Conservation (phyloP, 1,284 basidiomycete genomes). For the Cystobasidium sp. region DNA sequence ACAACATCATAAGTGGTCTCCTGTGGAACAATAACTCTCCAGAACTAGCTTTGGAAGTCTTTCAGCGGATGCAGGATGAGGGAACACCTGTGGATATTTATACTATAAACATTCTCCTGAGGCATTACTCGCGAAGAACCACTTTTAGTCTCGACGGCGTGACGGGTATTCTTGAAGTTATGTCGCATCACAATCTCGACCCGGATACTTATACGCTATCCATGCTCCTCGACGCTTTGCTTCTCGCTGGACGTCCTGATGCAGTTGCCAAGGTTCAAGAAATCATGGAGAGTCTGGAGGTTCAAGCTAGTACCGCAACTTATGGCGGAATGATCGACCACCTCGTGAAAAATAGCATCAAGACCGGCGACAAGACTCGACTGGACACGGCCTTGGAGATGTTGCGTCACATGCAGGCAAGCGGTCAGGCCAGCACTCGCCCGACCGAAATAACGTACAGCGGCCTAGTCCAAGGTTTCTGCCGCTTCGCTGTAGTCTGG, state of each 20-base stretch:
- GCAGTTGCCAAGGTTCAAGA: slow-evolving; percentile 28
- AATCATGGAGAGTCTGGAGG: slow-evolving; percentile 30
- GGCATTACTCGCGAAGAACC: slow-evolving; percentile 26
- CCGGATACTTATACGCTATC: slow-evolving; percentile 35
- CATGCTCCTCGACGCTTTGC: slow-evolving; percentile 34
- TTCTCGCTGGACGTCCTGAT: slow-evolving; percentile 32
- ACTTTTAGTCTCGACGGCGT: slow-evolving; percentile 27
- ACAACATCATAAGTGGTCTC: slow-evolving; percentile 27
- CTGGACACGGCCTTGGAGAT: slow-evolving; percentile 19
- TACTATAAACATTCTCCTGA: slow-evolving; percentile 38
- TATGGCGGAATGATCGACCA: slow-evolving; percentile 35
- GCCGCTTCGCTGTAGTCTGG: slow-evolving; percentile 10
- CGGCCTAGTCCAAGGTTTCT: slow-evolving; percentile 26
- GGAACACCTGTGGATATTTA: slow-evolving; percentile 16
- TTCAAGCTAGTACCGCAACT: slow-evolving; percentile 33
- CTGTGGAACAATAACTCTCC: slow-evolving; percentile 25
- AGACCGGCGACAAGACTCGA: slow-evolving; percentile 6
- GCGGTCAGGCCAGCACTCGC: not conserved
- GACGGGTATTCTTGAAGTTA: slow-evolving; percentile 1
- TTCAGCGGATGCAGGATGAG: slow-evolving; percentile 27
- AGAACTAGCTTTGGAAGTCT: slow-evolving; percentile 19
- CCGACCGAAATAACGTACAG: slow-evolving; percentile 38
- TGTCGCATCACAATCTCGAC: slow-evolving; percentile 1
- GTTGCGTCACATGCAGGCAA: slow-evolving; percentile 31
- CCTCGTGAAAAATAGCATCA: slow-evolving; percentile 31